Base-by-base conservation (phyloP, 371 early-diverging fungal genomes). In the Thermomucor indicae-seudaticae region DNA sequence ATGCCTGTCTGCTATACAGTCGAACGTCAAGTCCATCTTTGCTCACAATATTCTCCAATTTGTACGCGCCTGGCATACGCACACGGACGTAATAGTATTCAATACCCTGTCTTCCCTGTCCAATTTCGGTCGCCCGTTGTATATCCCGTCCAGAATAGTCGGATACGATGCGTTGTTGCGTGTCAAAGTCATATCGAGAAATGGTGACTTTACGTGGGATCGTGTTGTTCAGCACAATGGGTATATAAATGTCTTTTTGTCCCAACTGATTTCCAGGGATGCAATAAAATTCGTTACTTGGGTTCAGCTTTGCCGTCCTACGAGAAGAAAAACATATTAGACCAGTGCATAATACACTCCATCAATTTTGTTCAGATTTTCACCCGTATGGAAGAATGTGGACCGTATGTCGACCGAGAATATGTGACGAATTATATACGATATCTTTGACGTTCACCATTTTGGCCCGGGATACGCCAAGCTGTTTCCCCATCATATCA, bases 331-430 rank as follows among this genome's bases (percentile, higher is more conserved):
- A n/a, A n/a, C n/a, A n/a, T n/a, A n/a, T n/a, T n/a, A n/a, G n/a
- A n/a, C n/a, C n/a, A n/a, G n/a, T n/a, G n/a, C n/a, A n/a, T n/a
- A n/a, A n/a, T n/a, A n/a, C n/a, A n/a, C n/a, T n/a, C n/a, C n/a
- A n/a, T n/a, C n/a, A n/a, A n/a, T n/a, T n/a, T n/a, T n/a, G n/a
- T n/a, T n/a, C n/a, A n/a, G n/a, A n/a, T n/a, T n/a, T 19, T 5
- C 56, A 77, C 77, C 77, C 72, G 30, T 68, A 69, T 29, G 77
- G 77, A 44, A 77, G 58, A 31, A 77, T 70, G 50, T 69, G 71
- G 8, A 77, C 66, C 1, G 73, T 73, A 51, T 77, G 77, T 52
- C 62, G 48, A 52, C 77, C 77, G 49, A 77, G 27, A 37, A 77
- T 66, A 47, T 72, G 77, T 10, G 69, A 63, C 25, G 70, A 60